Evolutionary conservation across 2,329 filamentous ascomycete species (phyloP).

Genomic region (Akanthomyces uredinophilus): DNA sequence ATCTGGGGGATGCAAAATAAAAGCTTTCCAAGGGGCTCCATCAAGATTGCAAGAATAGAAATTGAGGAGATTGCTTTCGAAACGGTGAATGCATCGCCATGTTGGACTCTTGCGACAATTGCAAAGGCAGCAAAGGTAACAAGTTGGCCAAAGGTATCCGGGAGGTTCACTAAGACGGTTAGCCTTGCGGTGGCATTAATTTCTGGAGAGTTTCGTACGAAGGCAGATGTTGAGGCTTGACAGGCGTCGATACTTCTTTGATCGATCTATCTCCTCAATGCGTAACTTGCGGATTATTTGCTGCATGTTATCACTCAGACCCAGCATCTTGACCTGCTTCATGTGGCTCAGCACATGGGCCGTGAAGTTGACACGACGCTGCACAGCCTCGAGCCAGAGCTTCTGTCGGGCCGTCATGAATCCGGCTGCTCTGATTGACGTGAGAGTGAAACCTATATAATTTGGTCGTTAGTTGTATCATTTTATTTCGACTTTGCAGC

Average conservation of each 20-base stretch:
- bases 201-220: not conserved
- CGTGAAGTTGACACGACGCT: constrained; percentile 13
- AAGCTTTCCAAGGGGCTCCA: constrained; percentile 6
- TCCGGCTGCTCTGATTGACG: not conserved
- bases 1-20: not conserved
- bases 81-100: constrained; percentile 5
- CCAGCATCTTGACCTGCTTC: constrained; percentile 14
- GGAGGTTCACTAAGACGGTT: not conserved
- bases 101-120: not conserved
- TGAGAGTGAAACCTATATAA: not conserved
- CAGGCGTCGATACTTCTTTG: constrained; percentile 11
- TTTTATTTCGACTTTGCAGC: not conserved
- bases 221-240: constrained; percentile 14
- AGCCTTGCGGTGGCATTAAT: not conserved
- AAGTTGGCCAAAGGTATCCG: constrained; percentile 1
- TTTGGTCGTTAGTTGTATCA: not conserved
- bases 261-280: not conserved
- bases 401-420: constrained; percentile 8
- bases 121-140: constrained; percentile 12
- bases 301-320: not conserved
- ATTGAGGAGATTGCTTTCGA: constrained; percentile 14
- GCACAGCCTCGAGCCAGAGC: constrained; percentile 12
- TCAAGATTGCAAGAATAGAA: not conserved
- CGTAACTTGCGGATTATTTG: not conserved
- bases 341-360: constrained; percentile 5